A percentile compares a stretch with the other conserved stretches of the same genome.
Evolutionary conservation across 768 basidiomycete species (phyloP).

Genomic region (Rhodotorula graminis): DNA sequence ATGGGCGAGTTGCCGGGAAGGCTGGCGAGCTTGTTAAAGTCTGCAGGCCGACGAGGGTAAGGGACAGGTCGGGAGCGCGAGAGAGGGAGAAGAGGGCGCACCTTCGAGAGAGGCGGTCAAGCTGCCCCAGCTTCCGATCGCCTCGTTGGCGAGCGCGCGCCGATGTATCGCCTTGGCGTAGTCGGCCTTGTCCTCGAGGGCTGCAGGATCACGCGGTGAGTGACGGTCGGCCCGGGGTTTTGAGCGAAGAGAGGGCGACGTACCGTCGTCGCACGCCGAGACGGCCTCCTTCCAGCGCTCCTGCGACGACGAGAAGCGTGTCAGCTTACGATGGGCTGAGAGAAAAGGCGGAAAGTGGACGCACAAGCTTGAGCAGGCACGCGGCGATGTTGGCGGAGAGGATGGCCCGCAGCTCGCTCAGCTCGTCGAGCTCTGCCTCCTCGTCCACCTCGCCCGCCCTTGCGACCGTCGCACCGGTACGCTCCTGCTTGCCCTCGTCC

Average conservation of each 20-base stretch:
- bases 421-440: constrained; percentile 18
- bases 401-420: constrained; percentile 30
- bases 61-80: no score
- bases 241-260: constrained; percentile 4
- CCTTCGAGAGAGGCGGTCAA: constrained; percentile 80
- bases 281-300: constrained; percentile 60
- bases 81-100: constrained; percentile 43
- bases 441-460: constrained; percentile 1
- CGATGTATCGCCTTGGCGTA: constrained; percentile 85
- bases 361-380: constrained; percentile 37
- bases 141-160: constrained; percentile 79
- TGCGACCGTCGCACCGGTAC: no score
- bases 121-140: constrained; percentile 74
- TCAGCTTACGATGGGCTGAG: neutral
- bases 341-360: neutral
- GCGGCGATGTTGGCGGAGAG: constrained; percentile 40
- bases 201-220: constrained; percentile 49
- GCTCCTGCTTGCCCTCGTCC: neutral
- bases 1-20: constrained; percentile 59
- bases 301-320: constrained; percentile 1
- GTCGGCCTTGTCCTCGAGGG: constrained; percentile 74
- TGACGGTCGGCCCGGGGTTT: neutral
- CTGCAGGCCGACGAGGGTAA: constrained; percentile 50
- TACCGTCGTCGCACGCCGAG: constrained; percentile 72
- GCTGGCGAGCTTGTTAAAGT: constrained; percentile 68